Base-by-base conservation (phyloP, 306 rosid genomes). In the peach (Prunus persica) region DNA sequence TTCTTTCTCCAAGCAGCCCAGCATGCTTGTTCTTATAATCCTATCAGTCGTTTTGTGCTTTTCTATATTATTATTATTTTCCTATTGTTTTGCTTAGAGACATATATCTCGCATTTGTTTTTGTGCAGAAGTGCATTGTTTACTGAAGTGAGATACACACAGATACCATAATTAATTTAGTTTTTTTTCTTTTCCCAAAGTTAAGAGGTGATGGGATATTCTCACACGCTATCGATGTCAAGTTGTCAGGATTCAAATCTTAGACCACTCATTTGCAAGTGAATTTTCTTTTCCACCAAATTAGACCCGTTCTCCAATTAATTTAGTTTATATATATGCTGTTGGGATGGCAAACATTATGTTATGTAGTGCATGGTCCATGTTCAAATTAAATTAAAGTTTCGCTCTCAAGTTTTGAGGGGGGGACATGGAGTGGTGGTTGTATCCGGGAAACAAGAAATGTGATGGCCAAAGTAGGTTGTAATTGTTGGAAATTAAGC, bases 341-440 rank as follows among this genome's bases (percentile, higher is more conserved):
- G 67, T 8, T 63, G 46, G 67, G 69, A 34, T 32, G 50, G 49
- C 69, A 38, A 65, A 49, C 69, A 34, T 3, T 11, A 38, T 65
- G 25, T 19, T 9, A 32, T 65, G 27, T 65, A 3, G 43, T 38
- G 43, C 49, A 1, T 2, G 62, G 27, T 65, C n/a, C 27, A 65
- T 18, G 49, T 65, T 38, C 24, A 30, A 30, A 3, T 19, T n/a
- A 38, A 34, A 65, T 65, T 65, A 34, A 34, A 32, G 20, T 63
- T 8, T 34, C 20, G 12, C 15, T 20, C 10, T 65, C 49, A 34
- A 38, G 38, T 34, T 6, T 52, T 5, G 28, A 6, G 60, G 57
- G 30, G 41, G 41, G 70, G 49, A 73, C 38, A 63, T 47, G 10
- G 54, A 24, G 57, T 55, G 80, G 73, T 61, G 34, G 69, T 65